phyloP scores from a whole-genome alignment of 1,284 basidiomycete genomes.

The Moesziomyces antarcticus region DNA sequence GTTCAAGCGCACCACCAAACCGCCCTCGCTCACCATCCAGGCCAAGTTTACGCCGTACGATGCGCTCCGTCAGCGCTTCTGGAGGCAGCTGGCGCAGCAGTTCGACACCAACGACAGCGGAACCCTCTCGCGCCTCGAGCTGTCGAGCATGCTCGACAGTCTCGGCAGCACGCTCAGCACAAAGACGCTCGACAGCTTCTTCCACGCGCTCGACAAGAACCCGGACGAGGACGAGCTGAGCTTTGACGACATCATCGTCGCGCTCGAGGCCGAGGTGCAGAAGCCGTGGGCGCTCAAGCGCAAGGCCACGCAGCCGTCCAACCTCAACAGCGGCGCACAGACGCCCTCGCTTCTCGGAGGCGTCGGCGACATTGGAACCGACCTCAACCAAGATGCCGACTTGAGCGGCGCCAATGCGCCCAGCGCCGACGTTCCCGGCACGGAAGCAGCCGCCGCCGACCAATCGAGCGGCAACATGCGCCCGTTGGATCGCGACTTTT shows the following conservation, averaged over 20 bases:
- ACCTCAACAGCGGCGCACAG: conserved; percentile 31
- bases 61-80: conserved; percentile 74
- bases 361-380: conserved; percentile 26
- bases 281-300: conserved; percentile 56
- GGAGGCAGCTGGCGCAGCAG: conserved; percentile 87
- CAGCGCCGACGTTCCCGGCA: neutral
- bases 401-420: conserved; percentile 50
- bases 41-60: conserved; percentile 96
- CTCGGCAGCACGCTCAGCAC: conserved; percentile 89
- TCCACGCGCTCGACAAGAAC: conserved; percentile 72
- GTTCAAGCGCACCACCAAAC: conserved; percentile 29
- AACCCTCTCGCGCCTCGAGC: conserved; percentile 83
- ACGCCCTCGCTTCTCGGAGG: conserved; percentile 43
- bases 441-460: conserved; percentile 6
- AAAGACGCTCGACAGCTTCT: conserved; percentile 78
- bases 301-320: conserved; percentile 7
- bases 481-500: conserved; percentile 30
- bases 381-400: conserved; percentile 41
- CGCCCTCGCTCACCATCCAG: conserved; percentile 69
- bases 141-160: conserved; percentile 96
- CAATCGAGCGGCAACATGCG: conserved; percentile 28
- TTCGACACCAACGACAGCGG: conserved; percentile 89
- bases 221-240: conserved; percentile 79
- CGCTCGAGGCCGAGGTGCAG: conserved; percentile 52
- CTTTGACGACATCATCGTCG: conserved; percentile 74